Percentiles rank a stretch among this genome's conserved stretches.
phyloP scores from a whole-genome alignment of 2,329 filamentous ascomycete genomes.

The Sarocladium oryzae region DNA sequence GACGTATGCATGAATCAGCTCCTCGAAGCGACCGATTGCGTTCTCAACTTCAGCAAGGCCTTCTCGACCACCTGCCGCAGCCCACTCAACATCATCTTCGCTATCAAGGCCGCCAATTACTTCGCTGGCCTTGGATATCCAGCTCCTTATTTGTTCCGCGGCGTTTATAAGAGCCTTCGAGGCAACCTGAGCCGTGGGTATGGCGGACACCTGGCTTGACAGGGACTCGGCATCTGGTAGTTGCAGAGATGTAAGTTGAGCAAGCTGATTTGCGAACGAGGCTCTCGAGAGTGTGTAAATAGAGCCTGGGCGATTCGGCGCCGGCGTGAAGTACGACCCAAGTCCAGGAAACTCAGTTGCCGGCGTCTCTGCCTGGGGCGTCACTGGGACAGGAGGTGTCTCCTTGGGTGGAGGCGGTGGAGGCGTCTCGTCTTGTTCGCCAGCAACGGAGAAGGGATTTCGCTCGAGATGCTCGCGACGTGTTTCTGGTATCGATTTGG shows the following conservation, averaged over 20 bases:
- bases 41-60: slow-evolving; percentile 67
- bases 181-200: slow-evolving; percentile 78
- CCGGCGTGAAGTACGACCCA: slow-evolving; percentile 60
- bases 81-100: slow-evolving; percentile 97
- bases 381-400: slow-evolving; percentile 20
- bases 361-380: slow-evolving; percentile 21
- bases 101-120: slow-evolving; percentile 85
- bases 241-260: slow-evolving; percentile 83
- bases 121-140: slow-evolving; percentile 88
- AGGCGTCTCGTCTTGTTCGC: background rate
- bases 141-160: slow-evolving; percentile 85
- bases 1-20: slow-evolving; percentile 86
- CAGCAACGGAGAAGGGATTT: slow-evolving; percentile 16
- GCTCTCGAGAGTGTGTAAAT: slow-evolving; percentile 90
- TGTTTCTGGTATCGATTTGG: slow-evolving; percentile 53
- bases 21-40: slow-evolving; percentile 78
- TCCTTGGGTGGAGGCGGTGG: slow-evolving; percentile 26
- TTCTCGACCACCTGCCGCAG: slow-evolving; percentile 77
- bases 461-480: slow-evolving; percentile 53
- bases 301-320: slow-evolving; percentile 67
- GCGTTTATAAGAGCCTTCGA: slow-evolving; percentile 77
- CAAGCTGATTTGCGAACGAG: slow-evolving; percentile 89
- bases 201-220: slow-evolving; percentile 74
- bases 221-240: slow-evolving; percentile 80
- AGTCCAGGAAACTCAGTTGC: slow-evolving; percentile 42